Percentiles rank a stretch among this genome's conserved stretches.
Evolutionary conservation across 2,329 filamentous ascomycete genomes (phyloP).

Genomic region (Ceratocystis variospora): DNA sequence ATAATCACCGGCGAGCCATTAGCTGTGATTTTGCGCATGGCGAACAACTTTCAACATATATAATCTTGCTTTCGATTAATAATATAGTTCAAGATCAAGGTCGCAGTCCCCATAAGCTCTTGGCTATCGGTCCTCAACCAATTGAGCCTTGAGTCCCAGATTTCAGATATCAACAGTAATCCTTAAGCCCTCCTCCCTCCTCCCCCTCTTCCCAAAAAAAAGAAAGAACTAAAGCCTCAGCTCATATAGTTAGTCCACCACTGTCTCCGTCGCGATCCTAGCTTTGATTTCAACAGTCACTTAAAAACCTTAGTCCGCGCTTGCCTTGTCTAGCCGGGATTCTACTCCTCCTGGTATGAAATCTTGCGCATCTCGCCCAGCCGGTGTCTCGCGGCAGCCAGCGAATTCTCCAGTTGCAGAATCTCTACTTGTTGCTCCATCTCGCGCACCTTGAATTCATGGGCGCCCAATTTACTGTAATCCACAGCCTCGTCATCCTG

Average conservation of each 20-base stretch:
- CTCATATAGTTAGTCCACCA: no score
- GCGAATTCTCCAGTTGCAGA: slow-evolving; percentile 77
- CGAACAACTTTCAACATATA: no score
- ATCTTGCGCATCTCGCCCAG: slow-evolving; percentile 98
- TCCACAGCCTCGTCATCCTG: slow-evolving; percentile 76
- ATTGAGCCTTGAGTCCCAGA: background rate
- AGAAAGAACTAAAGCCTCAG: no score
- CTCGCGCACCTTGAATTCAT: slow-evolving; percentile 96
- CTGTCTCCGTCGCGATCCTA: no score
- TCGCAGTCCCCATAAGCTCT: no score
- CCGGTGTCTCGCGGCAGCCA: slow-evolving; percentile 64
- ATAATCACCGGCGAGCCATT: no score
- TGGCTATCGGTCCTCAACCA: no score
- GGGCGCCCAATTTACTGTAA: slow-evolving; percentile 73
- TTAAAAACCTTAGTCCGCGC: background rate
- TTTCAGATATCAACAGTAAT: background rate
- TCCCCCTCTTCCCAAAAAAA: background rate
- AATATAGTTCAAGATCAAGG: no score
- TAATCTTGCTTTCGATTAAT: no score
- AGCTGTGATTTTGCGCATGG: no score
- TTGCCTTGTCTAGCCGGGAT: background rate
- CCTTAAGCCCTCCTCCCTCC: background rate
- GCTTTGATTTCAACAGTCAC: no score
- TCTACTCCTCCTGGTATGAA: slow-evolving; percentile 67
- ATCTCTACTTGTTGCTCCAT: slow-evolving; percentile 99